Conservation (phyloP, 208 protist species). For the Trypanosoma vivax region DNA sequence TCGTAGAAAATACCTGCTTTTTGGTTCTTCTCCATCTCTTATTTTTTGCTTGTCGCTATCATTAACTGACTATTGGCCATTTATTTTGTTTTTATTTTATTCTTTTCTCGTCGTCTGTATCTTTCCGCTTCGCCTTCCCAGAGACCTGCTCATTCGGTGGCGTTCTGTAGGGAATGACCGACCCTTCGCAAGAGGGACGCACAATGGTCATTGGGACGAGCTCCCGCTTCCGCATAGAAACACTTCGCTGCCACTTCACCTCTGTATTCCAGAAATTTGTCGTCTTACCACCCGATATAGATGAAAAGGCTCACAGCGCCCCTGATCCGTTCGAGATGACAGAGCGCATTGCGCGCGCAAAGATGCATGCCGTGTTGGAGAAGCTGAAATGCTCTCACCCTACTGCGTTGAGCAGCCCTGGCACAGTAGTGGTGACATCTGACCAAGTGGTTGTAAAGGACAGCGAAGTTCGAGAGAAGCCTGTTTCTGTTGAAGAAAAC, state of each 20-base stretch:
- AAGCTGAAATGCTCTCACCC: conserved; percentile 28
- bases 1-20: no score
- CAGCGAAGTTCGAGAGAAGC: conserved; percentile 81
- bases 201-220: conserved; percentile 80
- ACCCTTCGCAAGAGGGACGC: conserved; percentile 16
- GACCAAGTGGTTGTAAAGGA: conserved; percentile 78
- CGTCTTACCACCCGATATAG: conserved; percentile 64
- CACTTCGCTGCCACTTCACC: conserved; percentile 33
- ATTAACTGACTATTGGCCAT: not conserved
- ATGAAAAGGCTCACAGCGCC: conserved; percentile 64
- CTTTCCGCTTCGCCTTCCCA: not conserved
- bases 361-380: conserved; percentile 28
- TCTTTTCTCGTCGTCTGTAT: not conserved
- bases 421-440: conserved; percentile 62
- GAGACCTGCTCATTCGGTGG: not conserved
- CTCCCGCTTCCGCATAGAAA: conserved; percentile 30
- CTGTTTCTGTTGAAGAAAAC: conserved; percentile 34
- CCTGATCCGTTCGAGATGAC: conserved; percentile 53
- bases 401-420: conserved; percentile 3
- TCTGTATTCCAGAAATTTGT: conserved; percentile 37
- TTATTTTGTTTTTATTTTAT: not conserved
- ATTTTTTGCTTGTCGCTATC: not conserved
- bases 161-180: not conserved
- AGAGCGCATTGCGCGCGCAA: conserved; percentile 24
- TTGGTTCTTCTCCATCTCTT: no score